Base-by-base conservation (phyloP, 345 rosid species). In the Punica granatum region DNA sequence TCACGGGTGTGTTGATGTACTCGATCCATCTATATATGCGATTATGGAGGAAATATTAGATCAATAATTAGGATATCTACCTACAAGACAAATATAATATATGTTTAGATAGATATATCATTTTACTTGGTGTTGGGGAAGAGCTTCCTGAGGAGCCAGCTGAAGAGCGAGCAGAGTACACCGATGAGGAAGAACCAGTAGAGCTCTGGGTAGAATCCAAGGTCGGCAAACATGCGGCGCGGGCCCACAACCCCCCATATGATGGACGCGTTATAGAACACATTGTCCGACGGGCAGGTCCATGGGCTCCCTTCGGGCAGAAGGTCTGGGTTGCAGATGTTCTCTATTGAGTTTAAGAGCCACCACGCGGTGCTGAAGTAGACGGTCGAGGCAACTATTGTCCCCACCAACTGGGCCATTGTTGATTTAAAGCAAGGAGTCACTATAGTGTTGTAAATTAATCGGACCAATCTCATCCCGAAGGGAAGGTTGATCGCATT, bases 221-320 rank as follows among this genome's bases (percentile, higher is more conserved):
- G 88, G 1, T 96, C 80, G 72, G 93, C 96, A 28, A 95, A 92
- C 54, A 95, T 80, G 31, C 97, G 72, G 44, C 36, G 69, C 34
- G 99, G 98, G 69, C 99, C 97, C 7, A 92, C 87, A 74, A 95
- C 72, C 7, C 99, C 97, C 99, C 98, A 92, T 14, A 95, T 92
- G 42, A 92, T 97, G 7, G 99, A 92, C 60, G 98, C 93, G 67
- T 92, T 97, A 0, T 90, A 95, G 7, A 97, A 90, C 63, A 95
- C 99, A n/a, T 88, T 74, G 79, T 92, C 90, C 65, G 88, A 86
- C 13, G 99, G 99, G 74, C 99, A 95, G 21, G 98, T 95, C 99
- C 99, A 95, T 2, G 93, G 96, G 81, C 97, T 92, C 7, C 84
- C 90, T 0, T 87, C 87, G 67, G 86, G 87, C 0, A 54, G 75